Evolutionary conservation across 495 filamentous ascomycete species (phyloP).

Genomic region (Lineolata rhizophorae): DNA sequence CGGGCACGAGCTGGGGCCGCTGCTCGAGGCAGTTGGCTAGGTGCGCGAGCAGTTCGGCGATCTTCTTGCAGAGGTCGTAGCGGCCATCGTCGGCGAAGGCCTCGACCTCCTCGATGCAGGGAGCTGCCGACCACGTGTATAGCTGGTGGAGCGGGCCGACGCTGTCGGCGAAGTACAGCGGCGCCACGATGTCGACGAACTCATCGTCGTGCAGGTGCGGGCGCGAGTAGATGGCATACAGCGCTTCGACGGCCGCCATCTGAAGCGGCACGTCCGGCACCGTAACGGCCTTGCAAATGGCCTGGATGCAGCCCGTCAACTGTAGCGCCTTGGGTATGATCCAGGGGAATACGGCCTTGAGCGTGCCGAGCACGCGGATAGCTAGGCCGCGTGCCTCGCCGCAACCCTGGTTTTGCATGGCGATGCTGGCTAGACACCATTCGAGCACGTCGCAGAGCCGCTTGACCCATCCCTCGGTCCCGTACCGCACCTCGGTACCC

Average conservation of each 20-base stretch:
- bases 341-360: slow-evolving; percentile 66
- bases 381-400: slow-evolving; percentile 42
- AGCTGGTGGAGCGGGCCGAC: slow-evolving; percentile 52
- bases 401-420: slow-evolving; percentile 36
- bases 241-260: slow-evolving; percentile 59
- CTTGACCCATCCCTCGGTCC: slow-evolving; percentile 67
- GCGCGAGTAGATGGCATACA: slow-evolving; percentile 63
- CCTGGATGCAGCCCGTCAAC: slow-evolving; percentile 42
- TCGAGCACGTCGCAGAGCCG: slow-evolving; percentile 54
- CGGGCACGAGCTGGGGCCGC: slow-evolving; percentile 36
- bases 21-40: slow-evolving; percentile 67
- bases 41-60: slow-evolving; percentile 78
- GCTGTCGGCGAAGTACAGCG: slow-evolving; percentile 51
- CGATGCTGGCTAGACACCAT: slow-evolving; percentile 43
- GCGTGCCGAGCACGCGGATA: slow-evolving; percentile 47
- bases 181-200: slow-evolving; percentile 52
- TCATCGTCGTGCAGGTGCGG: slow-evolving; percentile 54
- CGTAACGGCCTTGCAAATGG: slow-evolving; percentile 50
- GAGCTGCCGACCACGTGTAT: too few species aligned
- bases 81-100: too few species aligned
- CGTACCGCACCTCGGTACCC: slow-evolving; percentile 46
- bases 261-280: slow-evolving; percentile 51
- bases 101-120: slow-evolving; percentile 71
- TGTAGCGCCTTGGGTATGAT: slow-evolving; percentile 60
- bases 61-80: slow-evolving; percentile 82